phyloP scores from a whole-genome alignment of 2,329 filamentous ascomycete genomes.

The Hypoxylon sp. region DNA sequence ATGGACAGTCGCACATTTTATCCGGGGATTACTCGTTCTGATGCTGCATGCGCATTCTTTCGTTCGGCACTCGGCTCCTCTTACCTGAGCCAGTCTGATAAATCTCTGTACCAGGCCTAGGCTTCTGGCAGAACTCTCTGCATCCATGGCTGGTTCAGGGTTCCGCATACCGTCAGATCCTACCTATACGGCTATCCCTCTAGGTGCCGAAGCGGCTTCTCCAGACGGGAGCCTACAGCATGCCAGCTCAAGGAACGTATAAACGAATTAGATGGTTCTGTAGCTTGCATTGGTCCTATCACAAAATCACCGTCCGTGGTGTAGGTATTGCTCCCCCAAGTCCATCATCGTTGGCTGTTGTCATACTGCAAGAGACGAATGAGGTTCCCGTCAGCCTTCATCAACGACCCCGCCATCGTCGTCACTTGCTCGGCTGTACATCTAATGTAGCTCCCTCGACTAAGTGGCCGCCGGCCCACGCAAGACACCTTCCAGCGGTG shows the following conservation, averaged over 20 bases:
- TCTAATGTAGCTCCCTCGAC: slow-evolving; percentile 33
- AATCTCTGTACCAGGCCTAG: slow-evolving; percentile 10
- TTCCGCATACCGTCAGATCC: slow-evolving; percentile 38
- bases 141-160: slow-evolving; percentile 9
- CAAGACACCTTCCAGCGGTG: slow-evolving; percentile 37
- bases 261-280: slow-evolving; percentile 33
- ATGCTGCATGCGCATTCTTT: slow-evolving; percentile 14
- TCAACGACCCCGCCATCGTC: slow-evolving; percentile 41
- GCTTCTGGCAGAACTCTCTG: slow-evolving; percentile 1
- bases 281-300: slow-evolving; percentile 37
- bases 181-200: slow-evolving; percentile 30
- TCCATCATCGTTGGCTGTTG: slow-evolving; percentile 39
- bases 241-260: slow-evolving; percentile 22
- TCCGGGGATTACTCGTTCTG: slow-evolving; percentile 34
- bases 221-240: slow-evolving; percentile 38
- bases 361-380: slow-evolving; percentile 40
- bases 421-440: slow-evolving; percentile 37
- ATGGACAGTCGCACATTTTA: slow-evolving; percentile 31
- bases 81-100: slow-evolving; percentile 20
- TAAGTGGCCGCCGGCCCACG: slow-evolving; percentile 38
- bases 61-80: slow-evolving; percentile 17
- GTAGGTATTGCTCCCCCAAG: slow-evolving; percentile 40
- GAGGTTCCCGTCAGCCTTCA: slow-evolving; percentile 25
- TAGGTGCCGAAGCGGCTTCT: slow-evolving; percentile 30
- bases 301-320: slow-evolving; percentile 37